Evolutionary conservation across 2,329 filamentous ascomycete species (phyloP), one percentile per base, ranked within the genome.

Genomic region (Penicillium sp.): DNA sequence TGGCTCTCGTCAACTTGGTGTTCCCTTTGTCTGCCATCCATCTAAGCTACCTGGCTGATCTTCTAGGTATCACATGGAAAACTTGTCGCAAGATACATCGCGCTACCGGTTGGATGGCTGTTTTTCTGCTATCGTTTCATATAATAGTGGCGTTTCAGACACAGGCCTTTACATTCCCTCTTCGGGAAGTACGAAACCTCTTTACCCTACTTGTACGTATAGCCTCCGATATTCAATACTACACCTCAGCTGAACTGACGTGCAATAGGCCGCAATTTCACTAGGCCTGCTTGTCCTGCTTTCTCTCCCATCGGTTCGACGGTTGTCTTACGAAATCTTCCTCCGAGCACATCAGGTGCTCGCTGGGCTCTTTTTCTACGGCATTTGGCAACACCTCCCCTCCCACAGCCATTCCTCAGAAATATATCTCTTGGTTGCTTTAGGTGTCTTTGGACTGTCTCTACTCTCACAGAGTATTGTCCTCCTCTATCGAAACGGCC

Each of bases 251-350:
- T 17, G 15, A 29, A 26, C 34, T 36, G 34, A 36, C 34, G 25
- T 27, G 23, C 25, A 17, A 36, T 36, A 36, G 34, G 34, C 21
- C 20, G 21, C 34, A 10, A 36, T 36, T 29, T 25, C 34, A 36
- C 15, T 40, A 29, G 31, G 27, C 18, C 13, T 32, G 2, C 30
- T 40, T 35, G 31, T 21, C 25, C 30, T 40, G 19, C 34, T 46
- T 47, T 54, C 47, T 10, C 7, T 58, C 33, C 47, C 45, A 26
- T 51, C 31, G 27, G 39, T 56, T 49, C 46, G 47, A 25, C 38
- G 39, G 21, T 40, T 29, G 37, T 51, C 47, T 4, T 59, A 59
- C 28, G 48, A 60, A 46, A 48, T 53, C 33, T 35, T 35, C 21
- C 19, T 35, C 14, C 33, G 33, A 35, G 9, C 20, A 14, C 33